phyloP scores from a whole-genome alignment of 495 filamentous ascomycete species.

The Melanomma pulvis-pyrius region DNA sequence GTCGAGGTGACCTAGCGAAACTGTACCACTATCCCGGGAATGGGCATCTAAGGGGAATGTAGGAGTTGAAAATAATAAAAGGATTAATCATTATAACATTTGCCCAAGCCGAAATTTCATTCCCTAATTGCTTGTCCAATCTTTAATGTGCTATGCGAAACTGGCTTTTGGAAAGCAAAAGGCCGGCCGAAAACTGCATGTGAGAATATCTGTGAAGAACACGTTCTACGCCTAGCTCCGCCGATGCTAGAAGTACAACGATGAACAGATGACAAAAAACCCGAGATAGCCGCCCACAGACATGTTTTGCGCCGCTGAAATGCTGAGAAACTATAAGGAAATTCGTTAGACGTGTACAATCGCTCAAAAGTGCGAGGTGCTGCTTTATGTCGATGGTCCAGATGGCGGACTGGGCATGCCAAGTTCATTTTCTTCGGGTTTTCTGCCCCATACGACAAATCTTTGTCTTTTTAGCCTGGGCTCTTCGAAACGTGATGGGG shows the following conservation, averaged over 20 bases:
- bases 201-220: conserved; percentile 13
- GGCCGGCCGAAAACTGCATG: neutral
- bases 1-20: neutral
- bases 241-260: conserved; percentile 11
- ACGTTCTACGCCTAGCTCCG: conserved; percentile 22
- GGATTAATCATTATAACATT: conserved; percentile 1
- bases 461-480: conserved; percentile 28
- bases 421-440: conserved; percentile 35
- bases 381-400: neutral
- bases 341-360: conserved; percentile 19
- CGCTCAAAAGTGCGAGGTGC: neutral
- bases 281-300: conserved; percentile 11
- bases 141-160: neutral
- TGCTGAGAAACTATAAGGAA: conserved; percentile 28
- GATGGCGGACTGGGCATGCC: conserved; percentile 16
- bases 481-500: neutral
- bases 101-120: neutral
- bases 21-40: neutral
- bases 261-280: neutral
- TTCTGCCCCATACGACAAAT: conserved; percentile 45
- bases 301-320: conserved; percentile 34
- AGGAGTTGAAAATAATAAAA: neutral
- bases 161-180: neutral
- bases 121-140: conserved; percentile 6
- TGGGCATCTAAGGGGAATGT: neutral